Percentiles rank a stretch among this genome's conserved stretches.
phyloP scores from a whole-genome alignment of 208 protist species.

The Trypanosoma rangeli region DNA sequence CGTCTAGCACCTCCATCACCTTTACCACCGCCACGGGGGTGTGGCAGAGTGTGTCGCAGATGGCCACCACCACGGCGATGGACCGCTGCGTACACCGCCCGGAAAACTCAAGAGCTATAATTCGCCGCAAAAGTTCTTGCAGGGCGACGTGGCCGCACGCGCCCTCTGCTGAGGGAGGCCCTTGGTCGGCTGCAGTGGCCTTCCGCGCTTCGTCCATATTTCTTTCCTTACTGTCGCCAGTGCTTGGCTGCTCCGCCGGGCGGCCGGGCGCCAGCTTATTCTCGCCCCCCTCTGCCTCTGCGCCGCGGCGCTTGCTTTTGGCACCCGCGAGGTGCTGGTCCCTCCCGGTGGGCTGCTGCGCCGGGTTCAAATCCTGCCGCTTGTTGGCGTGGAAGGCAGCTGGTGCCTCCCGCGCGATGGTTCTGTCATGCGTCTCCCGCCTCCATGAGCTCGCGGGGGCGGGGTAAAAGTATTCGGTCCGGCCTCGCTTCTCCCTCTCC shows the following conservation, averaged over 20 bases:
- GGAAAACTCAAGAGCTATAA: constrained; percentile 18
- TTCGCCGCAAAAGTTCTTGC: constrained; percentile 22
- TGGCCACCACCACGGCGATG: constrained; percentile 4
- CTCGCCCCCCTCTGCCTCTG: neutral
- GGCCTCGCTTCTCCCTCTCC: neutral
- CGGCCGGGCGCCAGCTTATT: neutral
- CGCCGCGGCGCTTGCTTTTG: neutral
- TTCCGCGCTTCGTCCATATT: neutral
- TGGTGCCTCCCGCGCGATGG: neutral
- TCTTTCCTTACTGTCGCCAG: neutral
- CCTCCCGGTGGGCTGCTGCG: neutral
- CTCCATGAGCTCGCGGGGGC: neutral
- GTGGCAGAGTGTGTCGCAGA: constrained; percentile 17
- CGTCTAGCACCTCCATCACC: constrained; percentile 23
- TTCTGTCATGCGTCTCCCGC: neutral
- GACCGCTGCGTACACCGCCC: constrained; percentile 17
- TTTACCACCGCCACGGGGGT: constrained; percentile 15
- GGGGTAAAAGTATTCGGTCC: neutral
- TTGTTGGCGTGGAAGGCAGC: neutral
- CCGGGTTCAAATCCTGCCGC: neutral
- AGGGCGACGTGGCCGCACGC: constrained; percentile 72
- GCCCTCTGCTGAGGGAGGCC: constrained; percentile 5
- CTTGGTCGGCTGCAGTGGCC: neutral
- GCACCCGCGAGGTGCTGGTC: neutral
- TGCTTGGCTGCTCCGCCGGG: neutral